These are phyloP conservation scores for Quercus bicolor DNA, from an alignment of 306 rosid species.

Conservation along the genomic window DNA sequence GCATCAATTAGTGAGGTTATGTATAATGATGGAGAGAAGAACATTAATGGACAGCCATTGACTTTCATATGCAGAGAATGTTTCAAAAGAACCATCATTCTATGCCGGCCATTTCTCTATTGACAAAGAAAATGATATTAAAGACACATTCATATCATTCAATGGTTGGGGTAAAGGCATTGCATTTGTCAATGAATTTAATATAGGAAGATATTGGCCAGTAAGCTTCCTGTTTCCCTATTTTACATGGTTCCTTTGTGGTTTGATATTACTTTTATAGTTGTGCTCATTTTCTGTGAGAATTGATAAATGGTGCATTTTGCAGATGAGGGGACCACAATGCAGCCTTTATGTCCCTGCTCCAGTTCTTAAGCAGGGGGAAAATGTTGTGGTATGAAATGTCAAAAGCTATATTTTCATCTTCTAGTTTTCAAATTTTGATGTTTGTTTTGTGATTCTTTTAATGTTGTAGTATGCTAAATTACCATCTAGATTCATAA, in stretches of 20 bases:
- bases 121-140: slow-evolving; percentile 40
- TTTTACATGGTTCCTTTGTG: slow-evolving; percentile 6
- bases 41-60: background rate
- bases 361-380: slow-evolving; percentile 65
- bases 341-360: slow-evolving; percentile 93
- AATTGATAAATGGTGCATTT: slow-evolving; percentile 14
- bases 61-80: slow-evolving; percentile 46
- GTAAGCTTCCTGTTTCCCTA: slow-evolving; percentile 33
- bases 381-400: slow-evolving; percentile 65
- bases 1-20: slow-evolving; percentile 13
- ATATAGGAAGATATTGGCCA: slow-evolving; percentile 95
- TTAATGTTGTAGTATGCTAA: background rate
- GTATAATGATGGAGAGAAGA: background rate
- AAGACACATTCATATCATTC: slow-evolving; percentile 81
- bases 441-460: background rate
- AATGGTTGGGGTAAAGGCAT: slow-evolving; percentile 82
- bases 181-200: slow-evolving; percentile 71
- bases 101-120: slow-evolving; percentile 67
- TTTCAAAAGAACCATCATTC: slow-evolving; percentile 62
- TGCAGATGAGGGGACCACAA: slow-evolving; percentile 79
- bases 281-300: background rate
- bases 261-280: background rate
- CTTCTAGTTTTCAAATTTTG: background rate
- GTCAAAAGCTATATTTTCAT: background rate
- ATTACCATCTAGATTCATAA: background rate